These are phyloP conservation scores for Actinomucor elegans DNA, from an alignment of 371 early-diverging fungal species.

Conservation along the genomic window DNA sequence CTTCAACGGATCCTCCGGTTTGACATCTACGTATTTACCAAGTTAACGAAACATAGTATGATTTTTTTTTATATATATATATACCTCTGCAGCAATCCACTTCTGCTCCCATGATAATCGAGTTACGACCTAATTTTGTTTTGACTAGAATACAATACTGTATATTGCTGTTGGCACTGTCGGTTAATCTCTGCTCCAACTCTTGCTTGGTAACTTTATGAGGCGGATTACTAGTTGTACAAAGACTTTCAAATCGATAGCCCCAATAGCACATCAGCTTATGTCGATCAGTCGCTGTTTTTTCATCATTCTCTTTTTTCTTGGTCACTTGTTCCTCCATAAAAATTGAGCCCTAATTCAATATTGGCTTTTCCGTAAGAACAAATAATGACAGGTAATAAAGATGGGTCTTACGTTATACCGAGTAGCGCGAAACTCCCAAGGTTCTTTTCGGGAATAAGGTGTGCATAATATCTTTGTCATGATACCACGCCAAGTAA, in stretches of 20 bases:
- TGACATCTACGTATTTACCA: slow-evolving; percentile 24
- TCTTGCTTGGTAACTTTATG: slow-evolving; percentile 34
- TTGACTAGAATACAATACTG: slow-evolving; percentile 89
- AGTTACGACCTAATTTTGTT: slow-evolving; percentile 69
- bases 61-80: background rate
- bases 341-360: slow-evolving; percentile 68
- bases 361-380: too few relatives aligned
- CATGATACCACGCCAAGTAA: slow-evolving; percentile 80
- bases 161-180: slow-evolving; percentile 74
- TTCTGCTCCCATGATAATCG: slow-evolving; percentile 87
- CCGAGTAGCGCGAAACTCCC: slow-evolving; percentile 78
- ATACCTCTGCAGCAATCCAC: slow-evolving; percentile 80
- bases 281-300: slow-evolving; percentile 52
- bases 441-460: slow-evolving; percentile 70
- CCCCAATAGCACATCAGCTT: slow-evolving; percentile 78
- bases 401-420: slow-evolving; percentile 64
- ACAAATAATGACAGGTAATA: too few relatives aligned
- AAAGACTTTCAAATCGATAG: slow-evolving; percentile 73
- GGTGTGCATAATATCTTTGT: slow-evolving; percentile 84
- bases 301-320: slow-evolving; percentile 40
- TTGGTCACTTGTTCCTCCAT: slow-evolving; percentile 73
- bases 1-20: slow-evolving; percentile 26
- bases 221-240: slow-evolving; percentile 54
- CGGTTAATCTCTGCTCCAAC: slow-evolving; percentile 40
- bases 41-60: too few relatives aligned